Conservation (phyloP, 139 green algal species). For the Monoraphidium neglectum region DNA sequence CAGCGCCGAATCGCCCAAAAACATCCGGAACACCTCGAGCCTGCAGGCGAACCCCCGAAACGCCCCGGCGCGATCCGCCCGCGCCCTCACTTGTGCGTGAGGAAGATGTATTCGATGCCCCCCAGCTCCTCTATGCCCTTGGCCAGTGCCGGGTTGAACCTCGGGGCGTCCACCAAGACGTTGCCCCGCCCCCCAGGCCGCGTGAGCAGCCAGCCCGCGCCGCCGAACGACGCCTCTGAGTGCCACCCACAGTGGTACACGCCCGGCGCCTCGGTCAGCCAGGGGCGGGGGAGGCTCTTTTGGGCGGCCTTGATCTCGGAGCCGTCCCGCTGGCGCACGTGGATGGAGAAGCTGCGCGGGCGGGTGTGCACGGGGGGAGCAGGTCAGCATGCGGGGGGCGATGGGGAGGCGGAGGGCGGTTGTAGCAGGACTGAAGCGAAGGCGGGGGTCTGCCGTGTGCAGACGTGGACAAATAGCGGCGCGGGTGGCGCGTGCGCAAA, state of each 20-base stretch:
- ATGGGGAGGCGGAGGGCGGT: neutral
- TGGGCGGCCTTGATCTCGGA: slow-evolving; percentile 62
- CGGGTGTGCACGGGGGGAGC: neutral
- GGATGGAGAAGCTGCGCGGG: slow-evolving; percentile 73
- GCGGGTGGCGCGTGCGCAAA: neutral
- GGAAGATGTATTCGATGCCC: slow-evolving; percentile 73
- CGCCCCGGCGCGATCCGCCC: neutral
- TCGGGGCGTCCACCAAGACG: slow-evolving; percentile 76
- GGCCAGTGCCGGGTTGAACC: slow-evolving; percentile 69
- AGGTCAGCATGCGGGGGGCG: neutral
- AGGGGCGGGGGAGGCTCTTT: slow-evolving; percentile 54
- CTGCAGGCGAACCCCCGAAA: too few species aligned
- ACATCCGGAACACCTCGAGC: too few species aligned
- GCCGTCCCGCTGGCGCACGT: slow-evolving; percentile 33
- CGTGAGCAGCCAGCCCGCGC: slow-evolving; percentile 64
- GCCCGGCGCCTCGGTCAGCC: slow-evolving; percentile 33
- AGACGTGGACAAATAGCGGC: too few species aligned
- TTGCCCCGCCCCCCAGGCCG: slow-evolving; percentile 60
- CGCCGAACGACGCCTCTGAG: slow-evolving; percentile 62
- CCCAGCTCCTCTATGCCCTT: slow-evolving; percentile 65
- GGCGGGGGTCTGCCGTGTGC: too few species aligned
- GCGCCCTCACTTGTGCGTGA: slow-evolving; percentile 69
- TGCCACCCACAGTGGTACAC: slow-evolving; percentile 68
- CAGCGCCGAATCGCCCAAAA: too few species aligned
- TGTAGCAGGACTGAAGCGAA: too few species aligned